Conservation (phyloP, 495 filamentous ascomycete species). For the Hyaloscypha hepaticicola region DNA sequence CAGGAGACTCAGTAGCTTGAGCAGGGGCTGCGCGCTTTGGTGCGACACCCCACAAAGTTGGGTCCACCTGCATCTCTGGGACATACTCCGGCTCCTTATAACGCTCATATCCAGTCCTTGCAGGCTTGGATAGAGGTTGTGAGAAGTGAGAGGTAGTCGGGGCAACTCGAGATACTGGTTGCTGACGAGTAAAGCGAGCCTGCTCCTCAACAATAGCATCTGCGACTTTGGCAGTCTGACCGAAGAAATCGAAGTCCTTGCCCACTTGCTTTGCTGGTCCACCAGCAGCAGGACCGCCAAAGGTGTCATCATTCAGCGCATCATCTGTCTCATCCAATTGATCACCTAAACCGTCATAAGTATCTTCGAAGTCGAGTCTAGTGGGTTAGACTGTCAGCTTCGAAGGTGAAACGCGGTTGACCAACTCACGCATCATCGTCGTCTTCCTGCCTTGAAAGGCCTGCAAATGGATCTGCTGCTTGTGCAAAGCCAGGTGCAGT, state of each 20-base stretch:
- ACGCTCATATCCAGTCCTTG: slow-evolving; percentile 81
- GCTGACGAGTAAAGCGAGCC: slow-evolving; percentile 69
- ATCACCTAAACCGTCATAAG: slow-evolving; percentile 93
- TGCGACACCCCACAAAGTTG: slow-evolving; percentile 83
- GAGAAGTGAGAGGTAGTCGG: slow-evolving; percentile 40
- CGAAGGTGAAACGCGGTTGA: background rate
- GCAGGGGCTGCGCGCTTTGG: slow-evolving; percentile 52
- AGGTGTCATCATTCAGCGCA: slow-evolving; percentile 98
- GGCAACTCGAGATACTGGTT: slow-evolving; percentile 46
- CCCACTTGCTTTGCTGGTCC: slow-evolving; percentile 54
- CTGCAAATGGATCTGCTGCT: slow-evolving; percentile 84
- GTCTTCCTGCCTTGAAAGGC: slow-evolving; percentile 59
- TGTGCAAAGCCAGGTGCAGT: slow-evolving; percentile 73
- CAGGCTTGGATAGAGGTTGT: slow-evolving; percentile 54
- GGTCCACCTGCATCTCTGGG: slow-evolving; percentile 85
- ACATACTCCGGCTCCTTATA: slow-evolving; percentile 75
- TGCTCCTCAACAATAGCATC: slow-evolving; percentile 88
- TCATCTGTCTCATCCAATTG: slow-evolving; percentile 91
- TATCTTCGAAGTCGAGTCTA: slow-evolving; percentile 88
- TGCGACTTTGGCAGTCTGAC: slow-evolving; percentile 81
- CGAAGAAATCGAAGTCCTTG: slow-evolving; percentile 97
- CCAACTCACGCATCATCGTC: slow-evolving; percentile 75
- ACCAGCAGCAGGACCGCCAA: slow-evolving; percentile 63
- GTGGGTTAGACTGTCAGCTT: slow-evolving; percentile 39
- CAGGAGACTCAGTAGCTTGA: slow-evolving; percentile 26